Evolutionary conservation across 352 stramenopile species (phyloP), one percentile per base, ranked within the genome.

Genomic region (Pythium oligandrum): DNA sequence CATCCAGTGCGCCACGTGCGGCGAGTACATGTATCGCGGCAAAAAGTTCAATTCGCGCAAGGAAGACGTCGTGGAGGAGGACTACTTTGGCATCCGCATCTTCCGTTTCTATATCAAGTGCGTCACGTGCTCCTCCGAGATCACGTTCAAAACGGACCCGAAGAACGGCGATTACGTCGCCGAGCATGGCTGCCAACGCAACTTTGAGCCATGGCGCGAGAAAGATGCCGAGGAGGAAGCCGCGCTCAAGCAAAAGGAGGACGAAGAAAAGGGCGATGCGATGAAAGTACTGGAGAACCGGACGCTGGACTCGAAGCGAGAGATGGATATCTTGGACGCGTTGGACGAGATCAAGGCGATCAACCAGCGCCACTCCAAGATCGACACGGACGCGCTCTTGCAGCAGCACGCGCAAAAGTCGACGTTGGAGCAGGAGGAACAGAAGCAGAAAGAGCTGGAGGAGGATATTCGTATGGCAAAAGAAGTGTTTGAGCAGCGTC

Each of bases 31-130:
- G 86, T 99, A 99, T 73, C 90, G 93, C 30, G 97, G 97, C 51
- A 98, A 98, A 58, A 99, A 99, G 76, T 99, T 99, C 72, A 99
- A 99, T 69, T 98, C 86, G 51, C 90, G 96, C 57, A 99, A 99
- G 68, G 97, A 99, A 65, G 81, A 96, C 36, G 92, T 98, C 38
- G 70, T 96, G 53, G 96, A 96, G 47, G 89, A 98, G 51, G 86
- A 93, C 54, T 99, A 99, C 83, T 78, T 96, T 58, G 90, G 95
- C 45, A 98, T 99, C 66, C 92, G 95, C 60, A 95, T 97, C 56
- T 98, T 90, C 74, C 89, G 96, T 48, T 99, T 99, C 75, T 98
- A 98, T 65, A 98, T 99, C 72, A 99, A 98, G 61, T 99, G 96
- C 67, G 85, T 90, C 44, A 88, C 90, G 38, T 99, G 96, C 65